Evolutionary conservation across 139 green algal genomes (phyloP).

Genomic region (Coelastrella sp.): DNA sequence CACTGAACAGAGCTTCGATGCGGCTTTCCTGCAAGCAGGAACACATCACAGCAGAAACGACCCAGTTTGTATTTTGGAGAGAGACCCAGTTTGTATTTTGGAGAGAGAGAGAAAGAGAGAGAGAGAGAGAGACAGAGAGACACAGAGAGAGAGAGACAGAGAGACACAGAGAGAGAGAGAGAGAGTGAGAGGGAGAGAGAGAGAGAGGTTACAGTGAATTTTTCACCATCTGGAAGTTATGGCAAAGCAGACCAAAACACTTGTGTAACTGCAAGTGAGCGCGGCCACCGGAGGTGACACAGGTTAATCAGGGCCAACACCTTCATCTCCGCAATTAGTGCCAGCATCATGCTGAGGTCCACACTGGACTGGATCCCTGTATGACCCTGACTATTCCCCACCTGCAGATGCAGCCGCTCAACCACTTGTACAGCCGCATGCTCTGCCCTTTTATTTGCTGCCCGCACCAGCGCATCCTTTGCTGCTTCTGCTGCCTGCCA

Average conservation of each 20-base stretch:
- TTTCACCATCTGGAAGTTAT: too few species aligned
- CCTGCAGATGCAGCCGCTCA: conserved; percentile 57
- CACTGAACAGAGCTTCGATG: conserved; percentile 20
- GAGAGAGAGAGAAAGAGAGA: background rate
- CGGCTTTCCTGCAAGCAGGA: conserved; percentile 22
- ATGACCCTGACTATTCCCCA: background rate
- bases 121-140: too few species aligned
- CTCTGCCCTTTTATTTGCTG: conserved; percentile 1
- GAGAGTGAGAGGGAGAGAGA: too few species aligned
- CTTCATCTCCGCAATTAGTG: too few species aligned
- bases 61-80: background rate
- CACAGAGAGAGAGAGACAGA: too few species aligned
- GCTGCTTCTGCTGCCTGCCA: conserved; percentile 37
- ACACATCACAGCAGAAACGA: background rate
- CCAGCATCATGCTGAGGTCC: too few species aligned
- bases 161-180: too few species aligned
- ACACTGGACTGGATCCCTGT: background rate
- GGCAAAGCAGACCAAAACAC: too few species aligned
- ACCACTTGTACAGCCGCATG: conserved; percentile 37
- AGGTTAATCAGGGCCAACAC: too few species aligned
- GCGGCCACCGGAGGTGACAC: too few species aligned
- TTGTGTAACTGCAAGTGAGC: too few species aligned
- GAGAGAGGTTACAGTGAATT: too few species aligned
- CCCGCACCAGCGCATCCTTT: conserved; percentile 24
- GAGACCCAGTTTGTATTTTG: background rate